phyloP scores from a whole-genome alignment of 2,329 filamentous ascomycete species.

The Aspergillus cejpii region DNA sequence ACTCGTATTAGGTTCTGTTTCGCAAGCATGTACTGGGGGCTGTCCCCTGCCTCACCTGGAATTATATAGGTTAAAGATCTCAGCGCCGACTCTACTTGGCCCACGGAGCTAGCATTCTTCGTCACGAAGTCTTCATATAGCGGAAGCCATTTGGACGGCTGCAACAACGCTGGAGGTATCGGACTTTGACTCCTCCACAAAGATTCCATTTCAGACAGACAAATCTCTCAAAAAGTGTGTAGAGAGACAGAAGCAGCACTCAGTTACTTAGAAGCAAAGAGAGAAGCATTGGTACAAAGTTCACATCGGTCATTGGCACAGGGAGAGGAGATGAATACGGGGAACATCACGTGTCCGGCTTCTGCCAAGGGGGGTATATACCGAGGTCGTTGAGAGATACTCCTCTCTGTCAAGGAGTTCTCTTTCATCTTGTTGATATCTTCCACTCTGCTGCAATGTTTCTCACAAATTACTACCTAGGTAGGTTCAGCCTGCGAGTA shows the following conservation, averaged over 20 bases:
- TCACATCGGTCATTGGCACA: background rate
- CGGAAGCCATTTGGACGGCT: constrained; percentile 37
- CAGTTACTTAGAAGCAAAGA: background rate
- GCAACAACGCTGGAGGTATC: constrained; percentile 27
- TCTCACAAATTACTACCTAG: too few species aligned
- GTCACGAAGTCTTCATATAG: constrained; percentile 69
- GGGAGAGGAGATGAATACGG: constrained; percentile 2
- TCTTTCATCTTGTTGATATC: too few species aligned
- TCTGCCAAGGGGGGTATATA: constrained; percentile 22
- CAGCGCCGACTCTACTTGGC: constrained; percentile 88
- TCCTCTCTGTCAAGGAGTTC: too few species aligned
- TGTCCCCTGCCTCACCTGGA: constrained; percentile 50
- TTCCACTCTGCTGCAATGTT: too few species aligned
- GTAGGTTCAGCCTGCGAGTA: too few species aligned
- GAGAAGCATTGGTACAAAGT: background rate
- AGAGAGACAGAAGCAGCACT: background rate
- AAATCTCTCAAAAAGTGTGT: constrained; percentile 1
- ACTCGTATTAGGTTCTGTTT: constrained; percentile 4
- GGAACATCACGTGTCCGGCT: constrained; percentile 22
- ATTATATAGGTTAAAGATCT: constrained; percentile 94
- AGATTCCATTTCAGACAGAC: constrained; percentile 28
- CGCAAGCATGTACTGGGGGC: background rate
- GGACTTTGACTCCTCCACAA: constrained; percentile 23
- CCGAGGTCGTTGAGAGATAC: constrained; percentile 29
- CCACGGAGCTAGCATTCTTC: constrained; percentile 87